These are phyloP conservation scores for Apiotrichum sp. DNA, from an alignment of 1,284 basidiomycete genomes.

Conservation along the genomic window DNA sequence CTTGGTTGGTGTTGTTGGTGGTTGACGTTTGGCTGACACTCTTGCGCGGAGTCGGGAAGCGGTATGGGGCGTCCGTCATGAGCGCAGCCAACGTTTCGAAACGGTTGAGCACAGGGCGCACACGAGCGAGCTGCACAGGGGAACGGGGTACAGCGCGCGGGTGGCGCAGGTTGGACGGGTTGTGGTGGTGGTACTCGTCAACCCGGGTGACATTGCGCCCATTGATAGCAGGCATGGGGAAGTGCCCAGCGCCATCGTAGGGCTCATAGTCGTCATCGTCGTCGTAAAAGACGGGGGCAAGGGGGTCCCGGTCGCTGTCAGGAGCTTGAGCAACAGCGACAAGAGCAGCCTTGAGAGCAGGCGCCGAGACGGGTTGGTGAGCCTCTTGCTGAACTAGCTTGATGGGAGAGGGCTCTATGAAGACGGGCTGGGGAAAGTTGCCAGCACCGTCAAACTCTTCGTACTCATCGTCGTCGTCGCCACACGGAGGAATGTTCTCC, in stretches of 20 bases:
- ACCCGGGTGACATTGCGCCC: background rate
- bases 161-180: background rate
- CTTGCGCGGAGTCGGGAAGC: background rate
- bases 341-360: background rate
- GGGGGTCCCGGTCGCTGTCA: background rate
- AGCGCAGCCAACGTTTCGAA: conserved; percentile 1
- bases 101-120: conserved; percentile 1
- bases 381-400: background rate
- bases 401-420: background rate
- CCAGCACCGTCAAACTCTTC: conserved; percentile 9
- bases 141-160: conserved; percentile 2
- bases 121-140: conserved; percentile 1
- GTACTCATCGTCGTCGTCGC: conserved; percentile 5
- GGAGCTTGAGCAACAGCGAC: background rate
- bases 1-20: background rate
- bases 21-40: background rate
- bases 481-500: conserved; percentile 2
- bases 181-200: no score
- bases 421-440: conserved; percentile 4
- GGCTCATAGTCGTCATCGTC: conserved; percentile 6
- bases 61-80: background rate
- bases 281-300: background rate
- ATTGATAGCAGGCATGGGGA: conserved; percentile 4
- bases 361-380: background rate
- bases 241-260: conserved; percentile 9